Percentiles rank a stretch among this genome's conserved stretches.
These are phyloP conservation scores for Tylopilus intermedius DNA, from an alignment of 768 basidiomycete species.

Conservation along the genomic window DNA sequence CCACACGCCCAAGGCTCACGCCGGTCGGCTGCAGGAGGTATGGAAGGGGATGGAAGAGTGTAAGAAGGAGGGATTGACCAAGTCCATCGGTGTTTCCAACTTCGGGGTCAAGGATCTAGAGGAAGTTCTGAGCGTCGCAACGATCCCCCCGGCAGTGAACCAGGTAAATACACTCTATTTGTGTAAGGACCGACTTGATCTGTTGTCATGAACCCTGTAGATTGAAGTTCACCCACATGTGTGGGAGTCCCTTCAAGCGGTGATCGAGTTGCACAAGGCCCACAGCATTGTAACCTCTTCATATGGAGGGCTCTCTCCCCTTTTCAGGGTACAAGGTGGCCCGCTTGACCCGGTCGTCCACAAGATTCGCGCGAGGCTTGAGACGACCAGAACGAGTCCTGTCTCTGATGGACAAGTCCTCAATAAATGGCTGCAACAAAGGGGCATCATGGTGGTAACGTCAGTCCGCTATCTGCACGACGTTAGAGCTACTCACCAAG, in stretches of 20 bases:
- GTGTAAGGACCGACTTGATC: neutral
- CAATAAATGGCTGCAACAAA: slow-evolving; percentile 3
- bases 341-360: neutral
- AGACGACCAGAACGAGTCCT: neutral
- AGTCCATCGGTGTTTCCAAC: slow-evolving; percentile 4
- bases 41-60: slow-evolving; percentile 3
- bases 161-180: neutral
- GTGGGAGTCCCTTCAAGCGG: slow-evolving; percentile 4
- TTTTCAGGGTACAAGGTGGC: neutral
- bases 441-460: neutral
- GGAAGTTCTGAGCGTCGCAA: slow-evolving; percentile 1
- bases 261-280: neutral
- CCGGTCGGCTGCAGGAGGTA: neutral
- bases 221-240: slow-evolving; percentile 1
- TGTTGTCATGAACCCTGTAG: neutral
- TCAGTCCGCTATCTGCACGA: neutral
- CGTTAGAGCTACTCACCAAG: neutral
- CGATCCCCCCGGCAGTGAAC: neutral
- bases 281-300: slow-evolving; percentile 3
- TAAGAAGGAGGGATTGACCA: slow-evolving; percentile 1
- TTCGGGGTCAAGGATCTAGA: neutral
- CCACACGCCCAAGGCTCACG: neutral
- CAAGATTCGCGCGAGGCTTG: neutral
- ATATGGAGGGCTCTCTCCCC: neutral
- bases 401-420: slow-evolving; percentile 3